phyloP scores from a whole-genome alignment of 306 rosid species.

The Cyclanthera cordifolia region DNA sequence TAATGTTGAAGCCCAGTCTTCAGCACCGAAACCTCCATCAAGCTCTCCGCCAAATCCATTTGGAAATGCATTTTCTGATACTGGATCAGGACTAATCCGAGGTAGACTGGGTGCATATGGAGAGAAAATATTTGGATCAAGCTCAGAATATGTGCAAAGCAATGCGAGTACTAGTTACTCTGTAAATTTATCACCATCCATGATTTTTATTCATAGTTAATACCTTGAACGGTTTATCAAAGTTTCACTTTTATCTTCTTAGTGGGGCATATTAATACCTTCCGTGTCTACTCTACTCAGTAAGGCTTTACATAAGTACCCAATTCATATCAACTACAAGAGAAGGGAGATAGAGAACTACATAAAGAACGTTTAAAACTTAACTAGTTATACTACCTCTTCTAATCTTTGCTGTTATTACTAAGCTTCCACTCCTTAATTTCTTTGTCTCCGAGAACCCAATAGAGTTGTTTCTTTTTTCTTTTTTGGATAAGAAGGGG shows the following conservation, averaged over 20 bases:
- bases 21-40: constrained; percentile 34
- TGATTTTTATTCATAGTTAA: neutral
- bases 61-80: constrained; percentile 77
- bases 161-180: constrained; percentile 43
- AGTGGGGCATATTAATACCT: neutral
- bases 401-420: neutral
- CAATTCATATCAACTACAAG: neutral
- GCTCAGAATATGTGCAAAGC: constrained; percentile 98
- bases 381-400: neutral
- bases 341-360: neutral
- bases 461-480: neutral
- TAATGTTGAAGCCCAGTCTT: constrained; percentile 56
- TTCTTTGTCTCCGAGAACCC: neutral
- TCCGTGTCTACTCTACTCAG: neutral
- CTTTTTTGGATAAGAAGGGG: too few species aligned
- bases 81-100: constrained; percentile 89
- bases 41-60: constrained; percentile 68
- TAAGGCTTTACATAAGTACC: neutral
- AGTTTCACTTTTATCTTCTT: neutral
- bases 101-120: constrained; percentile 98
- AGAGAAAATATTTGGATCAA: constrained; percentile 77
- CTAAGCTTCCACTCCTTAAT: neutral
- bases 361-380: neutral
- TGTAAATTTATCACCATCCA: neutral
- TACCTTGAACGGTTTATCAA: neutral